Base-by-base conservation (phyloP, 768 basidiomycete genomes). In the Termitomyces sp. region DNA sequence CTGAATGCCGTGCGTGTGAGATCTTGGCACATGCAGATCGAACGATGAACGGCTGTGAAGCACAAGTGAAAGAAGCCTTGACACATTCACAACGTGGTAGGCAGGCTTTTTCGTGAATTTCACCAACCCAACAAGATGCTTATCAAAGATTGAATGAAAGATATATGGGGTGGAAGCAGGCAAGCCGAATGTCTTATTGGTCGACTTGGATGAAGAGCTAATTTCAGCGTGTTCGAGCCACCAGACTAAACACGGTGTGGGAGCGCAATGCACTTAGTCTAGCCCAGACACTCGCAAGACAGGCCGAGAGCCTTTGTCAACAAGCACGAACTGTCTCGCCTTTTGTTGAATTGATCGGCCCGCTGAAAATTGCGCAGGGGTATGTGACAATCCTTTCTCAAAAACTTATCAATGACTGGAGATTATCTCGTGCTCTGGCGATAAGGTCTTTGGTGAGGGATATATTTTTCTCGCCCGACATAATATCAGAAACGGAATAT, bases 161-260 rank as follows among this genome's bases (percentile, higher is more conserved):
- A 79, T 65, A 68, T 75, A 63, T 76, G 70, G 68, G 74, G 76
- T 23, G 73, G 76, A 57, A 72, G 72, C 55, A 62, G 62, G 75
- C 72, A 64, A 59, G 65, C 64, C 11, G 16, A 48, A 28, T 41
- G 35, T 14, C 19, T 30, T 45, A 2, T 12, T 21, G 50, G 35
- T 46, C 2, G 30, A 40, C 21, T 41, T 42, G 27, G 43, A 39
- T 52, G 43, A 54, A 46, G 34, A 28, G 12, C 37, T 41, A 16
- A 34, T n/a, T 25, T 45, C 34, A 41, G 45, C 45, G 23, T 49
- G n/a, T 19, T 43, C 50, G n/a, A n/a, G 40, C n/a, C 44, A 47
- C 11, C 49, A 77, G 73, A 23, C 62, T 76, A 62, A 62, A 67
- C 37, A 76, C 77, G 61, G 68, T 72, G 66, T 71, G 76, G 72